phyloP scores from a whole-genome alignment of 306 rosid genomes.

The Sesbania bispinosa region DNA sequence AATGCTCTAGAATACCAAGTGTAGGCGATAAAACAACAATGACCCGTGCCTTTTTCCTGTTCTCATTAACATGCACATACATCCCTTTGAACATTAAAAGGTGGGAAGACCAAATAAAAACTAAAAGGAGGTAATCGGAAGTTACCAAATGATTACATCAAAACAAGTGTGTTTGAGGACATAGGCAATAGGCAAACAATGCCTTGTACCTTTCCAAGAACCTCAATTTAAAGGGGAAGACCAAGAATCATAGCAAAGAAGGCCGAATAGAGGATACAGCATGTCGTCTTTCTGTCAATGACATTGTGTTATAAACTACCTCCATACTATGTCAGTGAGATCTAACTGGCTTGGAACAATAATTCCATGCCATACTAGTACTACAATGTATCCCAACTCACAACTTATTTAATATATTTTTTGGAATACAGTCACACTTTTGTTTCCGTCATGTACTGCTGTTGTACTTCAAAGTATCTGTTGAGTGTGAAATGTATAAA shows the following conservation, averaged over 20 bases:
- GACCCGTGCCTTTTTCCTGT: background rate
- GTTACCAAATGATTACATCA: background rate
- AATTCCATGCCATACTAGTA: slow-evolving; percentile 12
- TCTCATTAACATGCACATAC: background rate
- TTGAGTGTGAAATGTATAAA: slow-evolving; percentile 5
- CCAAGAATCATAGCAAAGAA: slow-evolving; percentile 7
- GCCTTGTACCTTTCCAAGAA: background rate
- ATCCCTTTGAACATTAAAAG: slow-evolving; percentile 2
- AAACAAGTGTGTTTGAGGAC: background rate
- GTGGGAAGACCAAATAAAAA: no score
- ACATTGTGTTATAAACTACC: slow-evolving; percentile 2
- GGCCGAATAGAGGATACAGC: background rate
- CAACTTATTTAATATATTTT: slow-evolving; percentile 6
- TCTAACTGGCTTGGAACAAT: slow-evolving; percentile 19
- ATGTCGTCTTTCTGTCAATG: slow-evolving; percentile 2
- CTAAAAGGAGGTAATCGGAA: background rate
- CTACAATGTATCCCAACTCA: slow-evolving; percentile 12
- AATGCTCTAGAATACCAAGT: background rate
- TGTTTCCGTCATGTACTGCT: slow-evolving; percentile 30
- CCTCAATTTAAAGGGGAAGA: background rate
- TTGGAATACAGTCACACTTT: slow-evolving; percentile 1
- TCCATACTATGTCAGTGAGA: slow-evolving; percentile 5
- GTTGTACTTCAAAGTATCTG: background rate
- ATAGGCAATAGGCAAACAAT: background rate
- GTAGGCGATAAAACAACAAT: background rate